A percentile compares a stretch with the other conserved stretches of the same genome.
Evolutionary conservation across 2,329 filamentous ascomycete genomes (phyloP).

Genomic region (Fusarium oxysporum): DNA sequence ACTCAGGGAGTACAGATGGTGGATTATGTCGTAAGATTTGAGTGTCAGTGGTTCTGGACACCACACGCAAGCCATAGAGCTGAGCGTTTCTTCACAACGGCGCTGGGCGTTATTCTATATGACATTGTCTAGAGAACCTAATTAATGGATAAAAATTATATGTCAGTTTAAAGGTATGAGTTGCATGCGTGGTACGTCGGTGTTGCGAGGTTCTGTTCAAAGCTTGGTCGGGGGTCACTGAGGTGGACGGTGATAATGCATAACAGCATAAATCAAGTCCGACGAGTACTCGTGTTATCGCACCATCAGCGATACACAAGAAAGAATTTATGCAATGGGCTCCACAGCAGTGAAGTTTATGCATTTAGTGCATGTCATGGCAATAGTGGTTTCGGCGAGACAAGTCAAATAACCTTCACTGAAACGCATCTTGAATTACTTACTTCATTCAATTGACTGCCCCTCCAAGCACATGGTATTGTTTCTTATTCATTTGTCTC

Average conservation of each 20-base stretch:
- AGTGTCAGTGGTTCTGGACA: no score
- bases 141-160: fast-evolving
- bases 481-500: fast-evolving
- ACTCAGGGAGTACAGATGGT: not conserved
- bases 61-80: not conserved
- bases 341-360: fast-evolving
- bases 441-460: no score
- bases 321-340: fast-evolving
- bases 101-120: not conserved
- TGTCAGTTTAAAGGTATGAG: not conserved
- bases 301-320: not conserved
- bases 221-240: no score
- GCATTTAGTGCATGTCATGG: no score
- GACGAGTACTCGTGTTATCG: no score
- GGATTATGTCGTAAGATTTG: not conserved
- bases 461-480: fast-evolving
- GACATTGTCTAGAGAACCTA: fast-evolving
- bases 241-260: not conserved
- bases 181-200: not conserved
- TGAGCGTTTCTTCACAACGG: no score
- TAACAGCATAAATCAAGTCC: not conserved
- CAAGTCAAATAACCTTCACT: no score
- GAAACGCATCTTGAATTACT: no score
- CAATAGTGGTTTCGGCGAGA: no score
- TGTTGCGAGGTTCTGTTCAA: not conserved